Evolutionary conservation across 2,329 filamentous ascomycete genomes (phyloP), one percentile per base, ranked within the genome.

Genomic region (Mariannaea sp.): DNA sequence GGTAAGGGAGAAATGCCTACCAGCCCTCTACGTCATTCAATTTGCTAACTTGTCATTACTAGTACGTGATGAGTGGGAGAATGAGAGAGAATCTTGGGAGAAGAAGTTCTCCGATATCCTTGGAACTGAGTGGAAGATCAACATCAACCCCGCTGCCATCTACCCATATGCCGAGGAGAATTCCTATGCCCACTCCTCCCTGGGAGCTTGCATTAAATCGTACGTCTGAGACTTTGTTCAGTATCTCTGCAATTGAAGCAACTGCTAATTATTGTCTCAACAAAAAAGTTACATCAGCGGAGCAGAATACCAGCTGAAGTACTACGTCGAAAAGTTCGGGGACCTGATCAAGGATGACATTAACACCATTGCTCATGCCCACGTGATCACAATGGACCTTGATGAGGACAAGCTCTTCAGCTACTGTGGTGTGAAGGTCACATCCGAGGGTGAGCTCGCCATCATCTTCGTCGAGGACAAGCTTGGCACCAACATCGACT

Each of bases 1-100:
- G 62, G 80, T 81, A 62, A 61, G 69, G 67, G n/a, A n/a, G n/a
- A 32, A 13, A 17, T 27, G 12, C 29, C 7, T 29, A 9, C 20
- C 8, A 12, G 16, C 4, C 19, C 13, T 16, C 1, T 9, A 14
- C 0, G 19, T 2, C 4, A 16, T 4, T 13, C 19, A 36, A 7
- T 22, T 45, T 36, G n/a, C 48, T 13, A 4, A 36, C 2, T 45
- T 10, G 4, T 2, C 3, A 3, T 14, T 29, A n/a, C 8, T 35
- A 82, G 79, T 82, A 56, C 78, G 80, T 5, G 81, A 83, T 60
- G 71, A 75, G 13, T 83, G 74, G 73, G 78, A 82, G 14, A 71
- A 64, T 49, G 79, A 76, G 49, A 80, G 77, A 60, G 65, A 56
- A 0, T 75, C 72, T 2, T 57, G 75, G 12, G 78, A 80, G 64